These are phyloP conservation scores for Macrolepiota albuminosa DNA, from an alignment of 768 basidiomycete species.

Conservation along the genomic window DNA sequence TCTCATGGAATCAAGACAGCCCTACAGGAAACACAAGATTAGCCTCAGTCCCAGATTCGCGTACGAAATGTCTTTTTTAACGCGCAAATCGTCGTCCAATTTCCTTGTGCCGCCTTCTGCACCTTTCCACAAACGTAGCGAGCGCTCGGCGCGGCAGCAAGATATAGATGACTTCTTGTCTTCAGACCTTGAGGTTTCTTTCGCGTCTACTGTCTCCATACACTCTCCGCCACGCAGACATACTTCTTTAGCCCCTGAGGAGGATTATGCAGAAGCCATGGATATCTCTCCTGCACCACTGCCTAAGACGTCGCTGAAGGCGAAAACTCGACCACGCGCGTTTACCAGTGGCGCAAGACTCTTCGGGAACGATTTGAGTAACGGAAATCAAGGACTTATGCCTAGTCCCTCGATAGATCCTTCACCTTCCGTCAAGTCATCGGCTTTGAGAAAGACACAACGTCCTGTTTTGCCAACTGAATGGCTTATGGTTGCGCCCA, in stretches of 20 bases:
- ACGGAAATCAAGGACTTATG: slow-evolving; percentile 27
- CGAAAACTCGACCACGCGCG: slow-evolving; percentile 51
- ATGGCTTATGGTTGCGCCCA: slow-evolving; percentile 41
- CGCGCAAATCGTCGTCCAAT: slow-evolving; percentile 30
- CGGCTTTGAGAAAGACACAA: slow-evolving; percentile 48
- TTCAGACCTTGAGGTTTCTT: slow-evolving; percentile 78
- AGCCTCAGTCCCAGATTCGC: slow-evolving; percentile 23
- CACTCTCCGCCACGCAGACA: slow-evolving; percentile 60
- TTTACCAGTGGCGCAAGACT: slow-evolving; percentile 61
- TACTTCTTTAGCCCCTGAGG: slow-evolving; percentile 41
- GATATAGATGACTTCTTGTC: slow-evolving; percentile 64
- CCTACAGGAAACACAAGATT: slow-evolving; percentile 44
- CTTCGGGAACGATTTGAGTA: slow-evolving; percentile 75
- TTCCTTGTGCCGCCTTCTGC: slow-evolving; percentile 41
- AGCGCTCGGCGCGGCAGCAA: slow-evolving; percentile 38
- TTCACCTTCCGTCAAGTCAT: slow-evolving; percentile 26
- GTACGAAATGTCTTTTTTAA: slow-evolving; percentile 52
- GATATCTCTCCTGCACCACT: slow-evolving; percentile 72
- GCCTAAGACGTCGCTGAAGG: slow-evolving; percentile 22
- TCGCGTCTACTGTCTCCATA: slow-evolving; percentile 78
- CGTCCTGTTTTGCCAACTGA: slow-evolving; percentile 60
- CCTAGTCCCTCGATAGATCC: slow-evolving; percentile 28
- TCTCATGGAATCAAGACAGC: slow-evolving; percentile 34
- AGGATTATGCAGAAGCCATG: slow-evolving; percentile 60
- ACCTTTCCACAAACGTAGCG: slow-evolving; percentile 45